phyloP scores from a whole-genome alignment of 768 basidiomycete species.

The Grammothele lineata region DNA sequence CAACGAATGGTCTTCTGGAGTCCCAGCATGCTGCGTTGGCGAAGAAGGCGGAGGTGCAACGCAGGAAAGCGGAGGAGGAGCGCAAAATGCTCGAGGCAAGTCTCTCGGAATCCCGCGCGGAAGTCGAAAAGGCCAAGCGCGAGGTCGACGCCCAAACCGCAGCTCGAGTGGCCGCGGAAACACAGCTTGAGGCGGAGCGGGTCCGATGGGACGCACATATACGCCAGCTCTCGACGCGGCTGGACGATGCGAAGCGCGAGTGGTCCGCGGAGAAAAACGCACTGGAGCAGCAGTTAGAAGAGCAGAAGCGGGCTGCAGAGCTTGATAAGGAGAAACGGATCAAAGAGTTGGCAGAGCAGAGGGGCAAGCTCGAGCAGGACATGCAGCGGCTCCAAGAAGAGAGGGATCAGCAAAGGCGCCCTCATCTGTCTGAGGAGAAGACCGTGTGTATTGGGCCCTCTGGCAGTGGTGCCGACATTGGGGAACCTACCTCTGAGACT shows the following conservation, averaged over 20 bases:
- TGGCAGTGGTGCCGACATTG: too few species aligned
- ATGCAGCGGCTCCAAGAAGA: too few species aligned
- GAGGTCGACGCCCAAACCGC: too few species aligned
- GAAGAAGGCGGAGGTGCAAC: background rate
- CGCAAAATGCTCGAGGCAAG: too few species aligned
- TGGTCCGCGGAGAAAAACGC: background rate
- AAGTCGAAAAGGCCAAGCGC: too few species aligned
- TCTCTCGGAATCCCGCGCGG: too few species aligned
- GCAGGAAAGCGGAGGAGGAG: background rate
- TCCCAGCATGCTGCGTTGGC: background rate
- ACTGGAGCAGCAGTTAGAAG: constrained; percentile 1
- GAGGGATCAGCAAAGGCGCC: too few species aligned
- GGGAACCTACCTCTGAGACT: too few species aligned
- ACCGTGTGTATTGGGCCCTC: too few species aligned
- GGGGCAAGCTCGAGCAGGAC: background rate
- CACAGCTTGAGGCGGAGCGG: too few species aligned
- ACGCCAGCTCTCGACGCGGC: constrained; percentile 4
- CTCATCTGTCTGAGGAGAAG: too few species aligned
- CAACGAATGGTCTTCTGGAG: background rate
- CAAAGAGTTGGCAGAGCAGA: constrained; percentile 1
- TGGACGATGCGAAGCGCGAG: background rate
- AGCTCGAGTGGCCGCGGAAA: too few species aligned
- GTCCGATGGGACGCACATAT: constrained; percentile 9
- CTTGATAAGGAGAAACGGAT: background rate
- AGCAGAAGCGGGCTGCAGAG: constrained; percentile 1